Base-by-base conservation (phyloP, 176 grass and related monocot genomes). In the Phragmites australis region DNA sequence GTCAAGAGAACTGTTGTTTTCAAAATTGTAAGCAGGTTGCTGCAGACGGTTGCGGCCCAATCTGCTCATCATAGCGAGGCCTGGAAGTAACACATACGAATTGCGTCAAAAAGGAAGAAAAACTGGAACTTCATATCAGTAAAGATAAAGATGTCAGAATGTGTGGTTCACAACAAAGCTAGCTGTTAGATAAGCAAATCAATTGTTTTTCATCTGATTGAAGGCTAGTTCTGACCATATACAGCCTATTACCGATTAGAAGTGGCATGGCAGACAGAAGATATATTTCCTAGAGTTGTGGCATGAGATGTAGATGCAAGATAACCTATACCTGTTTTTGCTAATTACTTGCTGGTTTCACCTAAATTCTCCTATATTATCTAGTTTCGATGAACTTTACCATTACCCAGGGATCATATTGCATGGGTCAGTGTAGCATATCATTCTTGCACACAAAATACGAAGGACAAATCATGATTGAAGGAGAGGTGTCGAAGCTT, bases 11-110 rank as follows among this genome's bases (percentile, higher is more conserved):
- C 31, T 43, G 72, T 78, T 85, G 56, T 89, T 91, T 65, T 93
- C 92, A 71, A 94, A 95, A 75, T 58, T 75, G 37, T 87, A 85
- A 14, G 78, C 65, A 60, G 88, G 87, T 74, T 94, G 89, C 8
- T 89, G 90, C 47, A 98, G 81, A 37, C 90, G 90, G 60, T 91
- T 94, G 52, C 88, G 88, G 7, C 77, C 81, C 83, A 98, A 74
- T 78, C 85, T 91, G 77, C 92, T 85, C 92, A 95, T 93, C 65
- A 81, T 91, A 44, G 92, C 86, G 14, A 98, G 88, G 64, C 96
- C 96, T 95, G 88, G 79, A 91, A 87, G 34, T 7, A 85, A 78
- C 58, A 82, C 22, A 81, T 17, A 59, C 9, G 11, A 25, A 59
- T 49, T 60, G 15, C 11, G 41, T 51, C n/a, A 82, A 30, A 87